These are phyloP conservation scores for Monilinia vaccinii-corymbosi DNA, from an alignment of 2,329 filamentous ascomycete genomes.

Conservation along the genomic window DNA sequence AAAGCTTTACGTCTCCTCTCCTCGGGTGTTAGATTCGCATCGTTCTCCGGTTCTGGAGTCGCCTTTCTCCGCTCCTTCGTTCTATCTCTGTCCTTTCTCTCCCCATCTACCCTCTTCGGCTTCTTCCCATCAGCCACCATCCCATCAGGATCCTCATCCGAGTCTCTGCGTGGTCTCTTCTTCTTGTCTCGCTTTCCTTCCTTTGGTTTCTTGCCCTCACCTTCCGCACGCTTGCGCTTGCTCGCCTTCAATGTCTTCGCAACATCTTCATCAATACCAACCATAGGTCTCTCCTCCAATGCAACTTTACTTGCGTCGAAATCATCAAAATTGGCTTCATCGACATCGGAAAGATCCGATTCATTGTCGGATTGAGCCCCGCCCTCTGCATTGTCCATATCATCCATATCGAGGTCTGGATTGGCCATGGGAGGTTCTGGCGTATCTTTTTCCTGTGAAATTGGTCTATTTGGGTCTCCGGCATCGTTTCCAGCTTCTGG, in stretches of 20 bases:
- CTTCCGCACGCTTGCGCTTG: conserved; percentile 57
- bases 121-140: conserved; percentile 45
- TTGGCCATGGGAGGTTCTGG: conserved; percentile 19
- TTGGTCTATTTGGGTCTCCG: conserved; percentile 14
- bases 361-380: conserved; percentile 32
- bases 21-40: conserved; percentile 73
- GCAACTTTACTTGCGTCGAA: conserved; percentile 57
- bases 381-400: conserved; percentile 17
- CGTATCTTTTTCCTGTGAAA: conserved; percentile 20
- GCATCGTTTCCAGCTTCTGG: conserved; percentile 18
- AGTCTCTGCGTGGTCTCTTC: conserved; percentile 50
- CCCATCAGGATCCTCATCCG: conserved; percentile 36
- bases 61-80: conserved; percentile 33
- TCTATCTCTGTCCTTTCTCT: conserved; percentile 27
- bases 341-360: conserved; percentile 55
- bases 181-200: conserved; percentile 56
- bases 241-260: conserved; percentile 54
- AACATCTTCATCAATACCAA: conserved; percentile 60
- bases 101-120: conserved; percentile 31
- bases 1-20: conserved; percentile 77
- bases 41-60: conserved; percentile 55
- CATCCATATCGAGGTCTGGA: conserved; percentile 27
- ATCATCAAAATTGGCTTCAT: conserved; percentile 61
- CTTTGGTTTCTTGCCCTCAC: conserved; percentile 63
- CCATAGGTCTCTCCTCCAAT: conserved; percentile 48